Percentiles rank a stretch among this genome's conserved stretches.
These are phyloP conservation scores for Diatrype stigma DNA, from an alignment of 2,329 filamentous ascomycete genomes.

Conservation along the genomic window DNA sequence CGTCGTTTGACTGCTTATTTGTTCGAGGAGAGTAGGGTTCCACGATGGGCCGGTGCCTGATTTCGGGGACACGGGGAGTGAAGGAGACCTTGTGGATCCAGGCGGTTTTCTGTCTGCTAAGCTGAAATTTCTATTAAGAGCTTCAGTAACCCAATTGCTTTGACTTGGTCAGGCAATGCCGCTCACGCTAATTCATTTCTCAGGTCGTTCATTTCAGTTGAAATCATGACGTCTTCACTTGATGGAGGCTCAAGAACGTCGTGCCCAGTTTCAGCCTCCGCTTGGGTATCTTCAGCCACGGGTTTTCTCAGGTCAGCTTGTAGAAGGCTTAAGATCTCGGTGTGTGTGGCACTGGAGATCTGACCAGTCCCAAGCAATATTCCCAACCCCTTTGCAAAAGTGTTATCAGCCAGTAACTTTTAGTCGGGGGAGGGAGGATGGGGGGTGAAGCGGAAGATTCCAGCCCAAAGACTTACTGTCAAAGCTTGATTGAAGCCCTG, in stretches of 20 bases:
- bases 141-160: conserved; percentile 1
- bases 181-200: neutral
- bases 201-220: conserved; percentile 4
- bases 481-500: conserved; percentile 11
- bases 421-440: too few relatives aligned
- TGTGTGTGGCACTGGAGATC: conserved; percentile 13
- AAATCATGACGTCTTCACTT: conserved; percentile 5
- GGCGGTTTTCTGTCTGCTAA: neutral
- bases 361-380: conserved; percentile 17
- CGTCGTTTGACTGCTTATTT: neutral
- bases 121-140: neutral
- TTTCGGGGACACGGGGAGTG: too few relatives aligned
- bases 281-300: neutral
- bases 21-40: too few relatives aligned
- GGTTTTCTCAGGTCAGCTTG: conserved; percentile 1
- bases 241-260: neutral
- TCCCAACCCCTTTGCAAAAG: conserved; percentile 14
- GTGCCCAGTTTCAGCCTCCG: neutral
- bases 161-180: neutral
- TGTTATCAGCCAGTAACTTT: too few relatives aligned
- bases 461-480: conserved; percentile 10
- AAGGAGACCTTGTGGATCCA: neutral
- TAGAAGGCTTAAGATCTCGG: conserved; percentile 13
- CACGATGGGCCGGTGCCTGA: too few relatives aligned
- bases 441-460: too few relatives aligned